These are phyloP conservation scores for Pestalotiopsis sp. DNA, from an alignment of 2,329 filamentous ascomycete species.

Conservation along the genomic window DNA sequence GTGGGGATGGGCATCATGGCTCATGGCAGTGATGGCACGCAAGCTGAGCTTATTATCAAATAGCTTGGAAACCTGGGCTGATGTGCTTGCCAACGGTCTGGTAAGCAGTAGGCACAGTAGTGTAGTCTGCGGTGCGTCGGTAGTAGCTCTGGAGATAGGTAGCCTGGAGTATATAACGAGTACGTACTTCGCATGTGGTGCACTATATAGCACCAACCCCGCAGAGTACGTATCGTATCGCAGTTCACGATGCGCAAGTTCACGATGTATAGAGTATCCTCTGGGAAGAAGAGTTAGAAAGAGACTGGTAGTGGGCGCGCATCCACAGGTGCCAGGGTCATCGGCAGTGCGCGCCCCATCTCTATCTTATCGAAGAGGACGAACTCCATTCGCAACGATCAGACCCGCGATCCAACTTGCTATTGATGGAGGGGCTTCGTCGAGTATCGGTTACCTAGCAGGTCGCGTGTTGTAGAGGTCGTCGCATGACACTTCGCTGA, in stretches of 20 bases:
- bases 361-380: neutral
- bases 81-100: neutral
- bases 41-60: neutral
- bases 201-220: neutral
- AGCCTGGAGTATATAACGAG: neutral
- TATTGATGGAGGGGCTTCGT: neutral
- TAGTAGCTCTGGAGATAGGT: neutral
- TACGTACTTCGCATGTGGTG: neutral
- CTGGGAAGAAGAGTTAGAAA: neutral
- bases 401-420: neutral
- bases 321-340: neutral
- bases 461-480: neutral
- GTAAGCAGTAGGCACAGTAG: neutral
- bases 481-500: constrained; percentile 3
- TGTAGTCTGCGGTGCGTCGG: neutral
- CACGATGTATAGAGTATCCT: neutral
- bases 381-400: neutral
- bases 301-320: neutral
- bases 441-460: neutral
- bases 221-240: neutral
- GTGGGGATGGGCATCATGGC: neutral
- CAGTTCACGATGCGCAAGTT: neutral
- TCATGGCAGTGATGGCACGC: neutral
- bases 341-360: neutral
- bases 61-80: neutral